These are phyloP conservation scores for Pecoramyces ruminantium DNA, from an alignment of 192 early-diverging fungal species.

Conservation along the genomic window DNA sequence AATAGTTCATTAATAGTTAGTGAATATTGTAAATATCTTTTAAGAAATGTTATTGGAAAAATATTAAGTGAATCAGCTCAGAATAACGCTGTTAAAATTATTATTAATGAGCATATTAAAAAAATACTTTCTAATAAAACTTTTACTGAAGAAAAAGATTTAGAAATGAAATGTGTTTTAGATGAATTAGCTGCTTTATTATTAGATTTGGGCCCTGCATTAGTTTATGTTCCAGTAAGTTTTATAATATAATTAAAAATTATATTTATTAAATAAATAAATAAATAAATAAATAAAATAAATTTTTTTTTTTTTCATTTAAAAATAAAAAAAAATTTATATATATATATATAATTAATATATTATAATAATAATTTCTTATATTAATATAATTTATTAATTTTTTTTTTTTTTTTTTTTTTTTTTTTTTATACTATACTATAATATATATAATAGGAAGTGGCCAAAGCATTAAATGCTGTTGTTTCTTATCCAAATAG, in stretches of 20 bases:
- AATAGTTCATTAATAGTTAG: constrained; percentile 41
- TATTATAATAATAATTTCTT: too few relatives aligned
- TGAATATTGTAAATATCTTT: constrained; percentile 38
- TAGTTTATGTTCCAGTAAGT: constrained; percentile 29
- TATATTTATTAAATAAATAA: too few relatives aligned
- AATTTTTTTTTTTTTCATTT: too few relatives aligned
- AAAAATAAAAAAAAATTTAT: too few relatives aligned
- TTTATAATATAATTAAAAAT: background rate
- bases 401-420: background rate
- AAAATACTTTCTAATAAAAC: constrained; percentile 20
- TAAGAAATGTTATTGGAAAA: constrained; percentile 58
- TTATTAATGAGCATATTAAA: constrained; percentile 42
- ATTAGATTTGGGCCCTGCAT: constrained; percentile 58
- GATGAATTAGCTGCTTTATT: constrained; percentile 57
- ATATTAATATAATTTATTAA: too few relatives aligned
- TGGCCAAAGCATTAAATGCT: constrained; percentile 48
- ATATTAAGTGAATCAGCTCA: constrained; percentile 67
- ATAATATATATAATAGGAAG: constrained; percentile 20
- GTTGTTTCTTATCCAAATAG: constrained; percentile 50
- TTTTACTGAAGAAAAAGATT: constrained; percentile 17
- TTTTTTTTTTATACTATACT: constrained; percentile 1
- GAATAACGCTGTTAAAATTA: constrained; percentile 37
- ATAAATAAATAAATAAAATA: too few relatives aligned
- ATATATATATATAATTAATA: too few relatives aligned
- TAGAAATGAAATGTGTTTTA: constrained; percentile 47